Percentiles rank a stretch among this genome's conserved stretches.
phyloP scores from a whole-genome alignment of 2,329 filamentous ascomycete genomes.

The Lachnellula arida region DNA sequence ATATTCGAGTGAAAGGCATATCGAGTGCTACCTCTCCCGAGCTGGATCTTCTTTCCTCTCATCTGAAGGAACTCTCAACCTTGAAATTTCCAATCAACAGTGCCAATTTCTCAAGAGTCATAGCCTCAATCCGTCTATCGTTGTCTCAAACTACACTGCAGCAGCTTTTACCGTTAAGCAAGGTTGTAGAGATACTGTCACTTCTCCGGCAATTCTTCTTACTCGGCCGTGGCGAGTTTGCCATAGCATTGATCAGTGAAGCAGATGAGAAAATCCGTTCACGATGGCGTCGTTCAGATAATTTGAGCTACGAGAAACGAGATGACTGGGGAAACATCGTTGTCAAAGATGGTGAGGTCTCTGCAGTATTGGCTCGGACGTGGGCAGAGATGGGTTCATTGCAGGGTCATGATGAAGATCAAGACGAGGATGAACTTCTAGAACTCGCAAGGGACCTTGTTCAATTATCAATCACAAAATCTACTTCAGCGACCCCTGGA shows the following conservation, averaged over 20 bases:
- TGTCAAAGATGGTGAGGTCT: conserved; percentile 84
- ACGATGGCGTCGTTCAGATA: conserved; percentile 62
- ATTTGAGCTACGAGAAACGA: conserved; percentile 51
- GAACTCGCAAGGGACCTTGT: conserved; percentile 78
- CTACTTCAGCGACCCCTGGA: conserved; percentile 34
- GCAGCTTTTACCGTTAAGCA: conserved; percentile 70
- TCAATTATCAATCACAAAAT: conserved; percentile 58
- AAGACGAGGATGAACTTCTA: conserved; percentile 66
- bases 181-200: conserved; percentile 70
- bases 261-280: conserved; percentile 75
- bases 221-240: conserved; percentile 84
- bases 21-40: conserved; percentile 41
- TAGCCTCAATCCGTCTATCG: conserved; percentile 72
- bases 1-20: conserved; percentile 59
- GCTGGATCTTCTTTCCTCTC: conserved; percentile 58
- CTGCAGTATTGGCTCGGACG: conserved; percentile 68
- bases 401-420: conserved; percentile 66
- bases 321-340: conserved; percentile 58
- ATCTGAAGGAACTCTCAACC: conserved; percentile 63
- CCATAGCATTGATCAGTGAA: conserved; percentile 77
- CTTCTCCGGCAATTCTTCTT: conserved; percentile 84
- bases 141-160: conserved; percentile 81
- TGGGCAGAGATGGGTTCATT: conserved; percentile 77
- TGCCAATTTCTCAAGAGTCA: conserved; percentile 63
- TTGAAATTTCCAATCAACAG: conserved; percentile 71